Evolutionary conservation across 2,329 filamentous ascomycete species (phyloP), one percentile per base, ranked within the genome.

Genomic region (Emergomyces africanus): DNA sequence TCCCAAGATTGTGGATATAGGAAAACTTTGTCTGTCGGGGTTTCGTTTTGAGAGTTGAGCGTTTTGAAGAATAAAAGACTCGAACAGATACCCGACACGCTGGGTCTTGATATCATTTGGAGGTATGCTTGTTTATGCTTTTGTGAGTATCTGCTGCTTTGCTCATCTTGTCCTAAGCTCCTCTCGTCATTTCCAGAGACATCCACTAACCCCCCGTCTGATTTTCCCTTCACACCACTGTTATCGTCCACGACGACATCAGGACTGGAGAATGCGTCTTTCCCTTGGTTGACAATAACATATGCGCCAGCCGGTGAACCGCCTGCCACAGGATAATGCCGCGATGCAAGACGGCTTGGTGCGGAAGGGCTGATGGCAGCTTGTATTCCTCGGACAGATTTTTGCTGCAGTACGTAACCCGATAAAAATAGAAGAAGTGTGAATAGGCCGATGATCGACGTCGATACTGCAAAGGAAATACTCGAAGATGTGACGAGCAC

Each of bases 401-500:
- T 84, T 72, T 96, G 91, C 68, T 96, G 91, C 57, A 96, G 81
- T 2, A 85, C 82, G 71, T 95, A 96, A 67, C 91, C 91, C 57
- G 88, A 90, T 37, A 96, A 79, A 72, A 96, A 96, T 30, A 96
- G 83, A 4, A 90, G 82, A 42, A 85, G 72, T 2, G 90, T 95
- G 73, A 89, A 96, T 30, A 88, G 71, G 63, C 89, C 76, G 61
- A 96, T 87, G 28, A 78, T 68, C 5, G 71, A 70, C 41, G 74
- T 70, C 28, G 75, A 77, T 61, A 77, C 59, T 39, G 75, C 71
- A 46, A 72, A 68, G 15, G 75, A 75, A 42, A 78, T 72, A 15
- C 74, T 73, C 9, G 74, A 76, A 39, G 74, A 72, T 18, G 71
- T 76, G 49, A 78, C 61, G 55, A 78, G 73, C 57, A 78, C 75